These are phyloP conservation scores for Colletotrichum sp. DNA, from an alignment of 2,329 filamentous ascomycete genomes.

Conservation along the genomic window DNA sequence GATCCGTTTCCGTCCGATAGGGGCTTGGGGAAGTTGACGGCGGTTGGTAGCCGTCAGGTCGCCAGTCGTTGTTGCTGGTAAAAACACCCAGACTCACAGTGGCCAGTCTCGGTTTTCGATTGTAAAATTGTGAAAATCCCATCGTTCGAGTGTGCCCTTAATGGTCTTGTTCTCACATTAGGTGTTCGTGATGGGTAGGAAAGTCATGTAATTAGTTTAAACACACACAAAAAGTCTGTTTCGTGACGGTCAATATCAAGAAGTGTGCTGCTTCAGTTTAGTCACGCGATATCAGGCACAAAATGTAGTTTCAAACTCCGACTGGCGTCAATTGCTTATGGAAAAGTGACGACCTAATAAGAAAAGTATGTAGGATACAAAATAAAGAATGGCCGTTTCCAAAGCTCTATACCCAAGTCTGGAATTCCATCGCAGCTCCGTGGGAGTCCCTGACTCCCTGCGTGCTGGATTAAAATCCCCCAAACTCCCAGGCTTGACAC, in stretches of 20 bases:
- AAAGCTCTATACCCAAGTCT: slow-evolving; percentile 18
- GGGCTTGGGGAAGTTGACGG: background rate
- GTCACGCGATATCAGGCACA: background rate
- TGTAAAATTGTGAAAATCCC: background rate
- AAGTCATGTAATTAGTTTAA: background rate
- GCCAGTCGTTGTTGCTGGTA: background rate
- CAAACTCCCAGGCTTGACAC: slow-evolving; percentile 13
- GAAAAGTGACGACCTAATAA: slow-evolving; percentile 14
- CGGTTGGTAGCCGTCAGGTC: background rate
- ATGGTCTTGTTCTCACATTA: no score
- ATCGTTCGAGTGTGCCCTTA: background rate
- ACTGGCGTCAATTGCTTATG: slow-evolving; percentile 19
- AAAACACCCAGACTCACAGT: background rate
- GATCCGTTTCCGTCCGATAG: background rate
- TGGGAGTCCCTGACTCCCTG: slow-evolving; percentile 17
- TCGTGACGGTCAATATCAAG: background rate
- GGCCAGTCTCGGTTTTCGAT: background rate
- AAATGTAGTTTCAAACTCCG: background rate
- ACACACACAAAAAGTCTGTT: background rate
- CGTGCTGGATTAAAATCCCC: background rate
- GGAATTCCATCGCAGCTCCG: background rate
- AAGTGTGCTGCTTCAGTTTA: background rate
- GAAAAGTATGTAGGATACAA: slow-evolving; percentile 9
- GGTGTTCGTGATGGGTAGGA: background rate
- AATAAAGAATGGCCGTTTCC: slow-evolving; percentile 18